Conservation (phyloP, 495 filamentous ascomycete genomes). For the Neurospora tetrasperma region DNA sequence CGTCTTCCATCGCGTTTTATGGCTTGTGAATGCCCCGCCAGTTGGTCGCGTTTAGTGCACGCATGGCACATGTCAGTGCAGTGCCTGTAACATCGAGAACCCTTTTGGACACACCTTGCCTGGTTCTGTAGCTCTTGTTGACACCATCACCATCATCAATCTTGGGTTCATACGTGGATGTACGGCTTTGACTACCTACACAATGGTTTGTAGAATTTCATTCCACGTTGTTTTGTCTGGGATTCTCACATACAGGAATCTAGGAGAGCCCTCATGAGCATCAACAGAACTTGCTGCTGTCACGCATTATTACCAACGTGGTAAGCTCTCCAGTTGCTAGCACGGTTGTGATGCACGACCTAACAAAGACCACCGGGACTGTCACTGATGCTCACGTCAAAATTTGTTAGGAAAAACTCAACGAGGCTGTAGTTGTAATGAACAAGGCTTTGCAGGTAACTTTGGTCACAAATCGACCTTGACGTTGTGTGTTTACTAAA, state of each 20-base stretch:
- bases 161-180: neutral
- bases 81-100: neutral
- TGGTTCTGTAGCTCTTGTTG: neutral
- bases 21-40: neutral
- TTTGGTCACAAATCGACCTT: neutral
- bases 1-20: neutral
- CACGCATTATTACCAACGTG: conserved; percentile 94
- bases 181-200: neutral
- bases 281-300: conserved; percentile 86
- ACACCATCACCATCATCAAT: neutral
- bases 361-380: neutral
- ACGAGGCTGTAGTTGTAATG: conserved; percentile 83
- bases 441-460: conserved; percentile 81
- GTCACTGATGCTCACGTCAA: conserved; percentile 1
- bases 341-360: neutral
- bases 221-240: neutral
- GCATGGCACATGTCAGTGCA: neutral
- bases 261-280: conserved; percentile 97
- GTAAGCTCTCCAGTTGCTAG: conserved; percentile 41
- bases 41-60: neutral
- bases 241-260: conserved; percentile 4
- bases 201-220: neutral
- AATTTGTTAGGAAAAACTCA: conserved; percentile 76
- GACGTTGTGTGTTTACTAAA: neutral
- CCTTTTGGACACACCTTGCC: neutral